A percentile compares a stretch with the other conserved stretches of the same genome.
These are phyloP conservation scores for Dacryopinax primogenitus DNA, from an alignment of 768 basidiomycete species.

Conservation along the genomic window DNA sequence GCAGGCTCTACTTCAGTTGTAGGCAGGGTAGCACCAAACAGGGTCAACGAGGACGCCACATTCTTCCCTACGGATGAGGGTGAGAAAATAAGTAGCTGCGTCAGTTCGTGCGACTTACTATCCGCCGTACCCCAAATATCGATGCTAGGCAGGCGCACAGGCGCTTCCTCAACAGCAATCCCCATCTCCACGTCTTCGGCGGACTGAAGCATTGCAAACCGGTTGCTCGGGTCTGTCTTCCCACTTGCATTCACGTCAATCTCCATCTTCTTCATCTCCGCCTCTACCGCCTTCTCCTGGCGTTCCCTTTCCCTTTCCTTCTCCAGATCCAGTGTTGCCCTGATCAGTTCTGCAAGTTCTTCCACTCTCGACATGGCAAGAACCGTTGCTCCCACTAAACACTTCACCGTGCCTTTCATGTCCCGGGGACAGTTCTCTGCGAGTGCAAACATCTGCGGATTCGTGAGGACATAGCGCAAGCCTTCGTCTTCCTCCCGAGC, in stretches of 20 bases:
- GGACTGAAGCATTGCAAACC: background rate
- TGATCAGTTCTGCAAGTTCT: constrained; percentile 54
- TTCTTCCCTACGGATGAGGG: background rate
- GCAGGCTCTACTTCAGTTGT: constrained; percentile 21
- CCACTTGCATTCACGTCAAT: constrained; percentile 11
- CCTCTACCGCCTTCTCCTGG: constrained; percentile 9
- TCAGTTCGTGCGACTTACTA: background rate
- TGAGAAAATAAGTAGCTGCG: background rate
- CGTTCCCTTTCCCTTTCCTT: constrained; percentile 7
- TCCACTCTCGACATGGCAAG: constrained; percentile 47
- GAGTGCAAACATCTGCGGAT: constrained; percentile 58
- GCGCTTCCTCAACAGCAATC: background rate
- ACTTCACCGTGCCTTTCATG: constrained; percentile 45
- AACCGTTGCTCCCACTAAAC: constrained; percentile 49
- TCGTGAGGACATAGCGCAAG: constrained; percentile 58
- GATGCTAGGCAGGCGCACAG: background rate
- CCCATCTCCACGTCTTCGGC: background rate
- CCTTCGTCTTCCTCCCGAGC: constrained; percentile 83
- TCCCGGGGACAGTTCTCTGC: constrained; percentile 60
- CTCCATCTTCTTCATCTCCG: constrained; percentile 19
- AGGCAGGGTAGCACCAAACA: constrained; percentile 38
- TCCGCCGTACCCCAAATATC: background rate
- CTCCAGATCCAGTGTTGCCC: constrained; percentile 32
- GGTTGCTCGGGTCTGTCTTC: constrained; percentile 9
- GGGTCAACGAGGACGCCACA: constrained; percentile 15